Evolutionary conservation across 78 protist genomes (phyloP), one percentile per base, ranked within the genome.

Genomic region (Monosiga brevicollis): DNA sequence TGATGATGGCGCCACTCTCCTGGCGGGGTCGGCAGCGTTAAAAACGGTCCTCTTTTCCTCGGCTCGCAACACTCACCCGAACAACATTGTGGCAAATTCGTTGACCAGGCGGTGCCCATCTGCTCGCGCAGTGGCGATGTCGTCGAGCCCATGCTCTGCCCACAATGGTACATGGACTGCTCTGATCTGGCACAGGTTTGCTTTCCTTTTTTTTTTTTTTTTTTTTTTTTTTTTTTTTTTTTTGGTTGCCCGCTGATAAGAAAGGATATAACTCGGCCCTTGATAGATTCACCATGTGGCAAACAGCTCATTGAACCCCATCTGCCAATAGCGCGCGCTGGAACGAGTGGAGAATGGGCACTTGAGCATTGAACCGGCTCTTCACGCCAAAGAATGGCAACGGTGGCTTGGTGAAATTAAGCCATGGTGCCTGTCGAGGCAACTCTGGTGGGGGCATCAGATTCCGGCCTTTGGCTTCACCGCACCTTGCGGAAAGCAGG

Each of bases 381-480:
- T 70, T 34, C 73, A 26, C 79, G 85, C 23, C 35, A 24, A 11
- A 25, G 76, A 35, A 0, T 88, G 91, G 87, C 22, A 62, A 81
- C 1, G 62, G 70, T 91, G 94, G 96, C 85, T 93, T 42, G 76
- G 40, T 11, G 76, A 90, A 81, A 91, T 93, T 49, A 84, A 78
- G 39, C 97, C 91, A 34, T 94, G 97, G 96, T 96, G 98, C 89
- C 81, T 97, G 40, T 95, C 98, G 2, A 82, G 99, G 6, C 99
- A 96, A 86, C 87, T 96, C 29, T 98, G 99, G 99, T 98, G 99
- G 99, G 99, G 99, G 22, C 97, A 98, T 89, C 96, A 93, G 43
- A 95, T 98, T 49, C 99, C 99, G 1, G 99, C 97, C 6, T 97
- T n/a, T n/a, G n/a, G n/a, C n/a, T n/a, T n/a, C n/a, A 89, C 82